A percentile compares a stretch with the other conserved stretches of the same genome.
phyloP scores from a whole-genome alignment of 2,329 filamentous ascomycete genomes.

The Raffaelea albimanens region DNA sequence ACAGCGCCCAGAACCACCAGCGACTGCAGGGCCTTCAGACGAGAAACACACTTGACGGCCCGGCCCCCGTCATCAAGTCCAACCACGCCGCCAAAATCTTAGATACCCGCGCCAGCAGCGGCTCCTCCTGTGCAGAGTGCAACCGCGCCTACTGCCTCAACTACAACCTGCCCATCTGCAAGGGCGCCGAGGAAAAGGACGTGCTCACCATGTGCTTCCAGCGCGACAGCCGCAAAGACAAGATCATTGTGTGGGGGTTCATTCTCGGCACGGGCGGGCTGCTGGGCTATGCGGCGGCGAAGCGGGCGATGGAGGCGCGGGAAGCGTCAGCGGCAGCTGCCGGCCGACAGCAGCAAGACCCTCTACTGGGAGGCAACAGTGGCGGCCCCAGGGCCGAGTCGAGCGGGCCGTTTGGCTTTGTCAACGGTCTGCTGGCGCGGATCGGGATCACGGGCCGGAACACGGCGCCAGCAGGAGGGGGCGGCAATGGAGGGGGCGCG shows the following conservation, averaged over 20 bases:
- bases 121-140: slow-evolving; percentile 48
- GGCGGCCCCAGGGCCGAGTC: background rate
- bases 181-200: slow-evolving; percentile 51
- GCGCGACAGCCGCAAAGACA: slow-evolving; percentile 57
- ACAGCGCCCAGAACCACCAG: no score
- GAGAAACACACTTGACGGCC: no score
- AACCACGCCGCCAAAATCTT: no score
- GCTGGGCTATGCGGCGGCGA: slow-evolving; percentile 49
- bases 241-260: slow-evolving; percentile 57
- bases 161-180: slow-evolving; percentile 51
- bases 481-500: no score
- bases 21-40: no score
- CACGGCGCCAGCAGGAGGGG: background rate
- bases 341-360: background rate
- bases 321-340: slow-evolving; percentile 12
- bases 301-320: slow-evolving; percentile 35
- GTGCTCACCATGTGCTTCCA: slow-evolving; percentile 56
- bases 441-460: background rate
- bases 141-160: slow-evolving; percentile 58
- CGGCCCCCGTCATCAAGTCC: no score
- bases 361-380: background rate
- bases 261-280: slow-evolving; percentile 49
- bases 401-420: background rate
- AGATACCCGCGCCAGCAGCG: slow-evolving; percentile 25
- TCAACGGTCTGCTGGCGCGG: background rate